Percentiles rank a stretch among this genome's conserved stretches.
Conservation (phyloP, 148 eudicot species). For the Polygonum maritimum region DNA sequence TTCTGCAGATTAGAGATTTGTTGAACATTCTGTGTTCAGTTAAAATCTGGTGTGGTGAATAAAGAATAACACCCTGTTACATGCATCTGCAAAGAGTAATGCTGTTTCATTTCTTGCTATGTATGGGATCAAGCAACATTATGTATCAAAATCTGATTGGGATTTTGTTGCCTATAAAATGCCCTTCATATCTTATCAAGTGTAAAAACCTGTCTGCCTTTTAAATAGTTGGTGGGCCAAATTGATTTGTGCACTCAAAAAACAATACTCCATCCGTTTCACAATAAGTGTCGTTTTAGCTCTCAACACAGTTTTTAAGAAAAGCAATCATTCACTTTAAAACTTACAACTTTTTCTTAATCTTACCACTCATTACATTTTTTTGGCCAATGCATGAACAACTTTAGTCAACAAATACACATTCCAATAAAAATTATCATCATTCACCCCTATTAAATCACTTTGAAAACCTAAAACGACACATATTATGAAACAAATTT, state of each 20-base stretch:
- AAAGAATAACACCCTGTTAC: background rate
- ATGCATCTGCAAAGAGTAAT: background rate
- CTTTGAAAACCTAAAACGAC: no score
- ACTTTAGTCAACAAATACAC: no score
- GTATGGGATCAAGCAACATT: background rate
- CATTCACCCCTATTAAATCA: no score
- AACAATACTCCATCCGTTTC: no score
- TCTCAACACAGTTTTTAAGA: no score
- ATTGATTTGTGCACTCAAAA: background rate
- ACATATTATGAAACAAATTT: no score
- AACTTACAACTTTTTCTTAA: no score
- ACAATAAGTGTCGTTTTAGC: no score
- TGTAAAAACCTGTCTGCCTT: background rate
- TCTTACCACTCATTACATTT: no score
- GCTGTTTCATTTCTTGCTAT: background rate
- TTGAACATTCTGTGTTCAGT: background rate
- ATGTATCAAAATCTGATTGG: background rate
- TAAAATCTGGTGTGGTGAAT: background rate
- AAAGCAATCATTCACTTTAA: no score
- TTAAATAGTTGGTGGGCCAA: background rate
- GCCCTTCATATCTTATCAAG: background rate
- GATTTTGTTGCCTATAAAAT: background rate
- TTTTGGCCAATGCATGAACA: no score
- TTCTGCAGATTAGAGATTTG: background rate
- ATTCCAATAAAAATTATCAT: no score